Evolutionary conservation across 192 early-diverging fungal species (phyloP).

Genomic region (Funneliformis geosporum): DNA sequence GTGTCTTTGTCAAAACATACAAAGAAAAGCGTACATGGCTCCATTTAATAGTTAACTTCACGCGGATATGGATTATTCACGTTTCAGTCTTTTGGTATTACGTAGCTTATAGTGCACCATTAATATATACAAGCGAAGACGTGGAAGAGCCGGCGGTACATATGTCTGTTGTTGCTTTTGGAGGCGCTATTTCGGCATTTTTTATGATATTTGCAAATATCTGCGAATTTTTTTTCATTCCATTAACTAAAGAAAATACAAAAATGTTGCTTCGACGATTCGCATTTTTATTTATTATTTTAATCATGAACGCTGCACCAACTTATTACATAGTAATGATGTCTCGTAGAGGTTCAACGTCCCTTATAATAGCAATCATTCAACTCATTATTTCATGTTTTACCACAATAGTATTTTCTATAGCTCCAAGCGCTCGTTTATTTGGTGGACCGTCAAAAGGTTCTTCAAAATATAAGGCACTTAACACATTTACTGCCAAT

Average conservation of each 20-base stretch:
- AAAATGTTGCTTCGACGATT: slow-evolving; percentile 53
- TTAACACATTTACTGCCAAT: slow-evolving; percentile 69
- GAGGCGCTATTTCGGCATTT: slow-evolving; percentile 69
- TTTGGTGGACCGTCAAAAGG: slow-evolving; percentile 39
- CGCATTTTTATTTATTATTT: slow-evolving; percentile 56
- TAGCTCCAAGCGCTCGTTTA: slow-evolving; percentile 68
- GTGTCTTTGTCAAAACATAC: slow-evolving; percentile 78
- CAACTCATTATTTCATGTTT: slow-evolving; percentile 71
- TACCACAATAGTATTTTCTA: slow-evolving; percentile 63
- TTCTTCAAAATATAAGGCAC: slow-evolving; percentile 45
- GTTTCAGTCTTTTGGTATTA: slow-evolving; percentile 78
- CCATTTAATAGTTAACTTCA: slow-evolving; percentile 82
- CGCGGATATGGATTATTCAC: slow-evolving; percentile 86
- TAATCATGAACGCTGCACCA: slow-evolving; percentile 66
- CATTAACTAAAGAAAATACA: slow-evolving; percentile 58
- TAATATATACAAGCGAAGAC: slow-evolving; percentile 54
- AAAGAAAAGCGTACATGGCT: slow-evolving; percentile 82
- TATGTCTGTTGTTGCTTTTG: slow-evolving; percentile 68
- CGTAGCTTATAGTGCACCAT: slow-evolving; percentile 68
- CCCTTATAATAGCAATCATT: slow-evolving; percentile 61
- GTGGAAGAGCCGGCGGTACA: slow-evolving; percentile 45
- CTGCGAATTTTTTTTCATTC: slow-evolving; percentile 72
- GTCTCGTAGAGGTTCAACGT: slow-evolving; percentile 44
- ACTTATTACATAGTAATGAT: slow-evolving; percentile 60
- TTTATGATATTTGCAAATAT: slow-evolving; percentile 65